Base-by-base conservation (phyloP, 805 yeast species). In the Lipomyces lipofer region DNA sequence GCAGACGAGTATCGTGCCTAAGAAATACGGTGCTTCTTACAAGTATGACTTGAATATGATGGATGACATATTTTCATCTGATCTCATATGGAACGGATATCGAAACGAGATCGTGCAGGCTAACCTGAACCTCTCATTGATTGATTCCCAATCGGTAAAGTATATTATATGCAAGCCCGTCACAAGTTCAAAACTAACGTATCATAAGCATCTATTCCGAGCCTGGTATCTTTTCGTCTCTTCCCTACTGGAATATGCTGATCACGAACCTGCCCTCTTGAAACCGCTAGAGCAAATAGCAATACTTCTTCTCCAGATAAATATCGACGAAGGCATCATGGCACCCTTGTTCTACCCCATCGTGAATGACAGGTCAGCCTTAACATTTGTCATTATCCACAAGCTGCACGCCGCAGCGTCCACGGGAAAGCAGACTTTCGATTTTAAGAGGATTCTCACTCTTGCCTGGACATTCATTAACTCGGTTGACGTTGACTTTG, bases 171-270 rank as follows among this genome's bases (percentile, higher is more conserved):
- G n/a, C n/a, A n/a, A n/a, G n/a, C n/a, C n/a, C n/a, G n/a, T n/a
- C n/a, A n/a, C n/a, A n/a, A n/a, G n/a, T n/a, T n/a, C n/a, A n/a
- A n/a, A n/a, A n/a, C 36, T 51, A 29, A 40, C 46, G 15, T 27
- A 9, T 15, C n/a, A 9, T 24, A 46, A n/a, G 55, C 60, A 80
- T 3, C 79, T 86, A 19, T 85, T 88, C 2, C 85, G 84, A 63
- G 79, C 95, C 0, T 82, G 88, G 78, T 90, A 92, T 47, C 89
- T 94, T 1, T 72, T 90, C 30, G 58, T 88, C 21, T 83, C 92
- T 0, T 80, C 92, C 0, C 48, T 84, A 73, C 56, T 76, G 7
- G 65, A 67, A n/a, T 55, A 66, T 7, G 66, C 73, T 0, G 74
- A 72, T 60, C 62, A 71, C 63, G 69, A 45, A 4, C 56, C 56